Conservation (phyloP, 768 basidiomycete species). For the Paxillus rubicundulus region DNA sequence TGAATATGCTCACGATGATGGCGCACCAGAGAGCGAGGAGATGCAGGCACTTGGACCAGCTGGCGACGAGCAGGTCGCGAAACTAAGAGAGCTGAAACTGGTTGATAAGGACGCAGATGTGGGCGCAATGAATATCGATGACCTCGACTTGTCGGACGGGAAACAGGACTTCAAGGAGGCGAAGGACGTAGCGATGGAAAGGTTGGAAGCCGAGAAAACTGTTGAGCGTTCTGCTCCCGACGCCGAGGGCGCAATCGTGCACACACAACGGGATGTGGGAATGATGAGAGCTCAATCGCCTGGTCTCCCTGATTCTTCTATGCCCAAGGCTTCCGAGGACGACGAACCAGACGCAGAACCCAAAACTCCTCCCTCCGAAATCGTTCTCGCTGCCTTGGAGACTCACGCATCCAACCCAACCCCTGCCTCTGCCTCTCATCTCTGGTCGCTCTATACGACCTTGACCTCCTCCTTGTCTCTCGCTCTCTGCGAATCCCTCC, state of each 20-base stretch:
- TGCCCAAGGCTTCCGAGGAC: conserved; percentile 32
- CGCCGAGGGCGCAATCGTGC: conserved; percentile 49
- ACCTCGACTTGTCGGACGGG: conserved; percentile 14
- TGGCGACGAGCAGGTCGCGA: conserved; percentile 77
- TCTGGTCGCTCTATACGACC: conserved; percentile 93
- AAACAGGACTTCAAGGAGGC: conserved; percentile 27
- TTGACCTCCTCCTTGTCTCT: conserved; percentile 90
- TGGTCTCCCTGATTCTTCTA: conserved; percentile 24
- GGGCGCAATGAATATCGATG: conserved; percentile 51
- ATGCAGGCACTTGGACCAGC: conserved; percentile 92
- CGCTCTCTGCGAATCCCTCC: conserved; percentile 91
- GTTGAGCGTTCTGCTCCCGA: conserved; percentile 27
- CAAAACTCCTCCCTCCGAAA: conserved; percentile 17
- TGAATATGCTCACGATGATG: conserved; percentile 62
- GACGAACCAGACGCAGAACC: conserved; percentile 19
- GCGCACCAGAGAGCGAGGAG: conserved; percentile 64
- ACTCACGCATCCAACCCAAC: conserved; percentile 22
- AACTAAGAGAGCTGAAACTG: conserved; percentile 77
- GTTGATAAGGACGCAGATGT: conserved; percentile 42
- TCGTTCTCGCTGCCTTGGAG: conserved; percentile 19
- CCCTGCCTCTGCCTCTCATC: conserved; percentile 47
- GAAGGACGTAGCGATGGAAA: conserved; percentile 23
- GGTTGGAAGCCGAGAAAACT: conserved; percentile 28
- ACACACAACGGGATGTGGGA: conserved; percentile 22
- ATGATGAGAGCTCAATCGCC: conserved; percentile 1